Evolutionary conservation across 352 stramenopile genomes (phyloP).

Genomic region (Phytophthora pini): DNA sequence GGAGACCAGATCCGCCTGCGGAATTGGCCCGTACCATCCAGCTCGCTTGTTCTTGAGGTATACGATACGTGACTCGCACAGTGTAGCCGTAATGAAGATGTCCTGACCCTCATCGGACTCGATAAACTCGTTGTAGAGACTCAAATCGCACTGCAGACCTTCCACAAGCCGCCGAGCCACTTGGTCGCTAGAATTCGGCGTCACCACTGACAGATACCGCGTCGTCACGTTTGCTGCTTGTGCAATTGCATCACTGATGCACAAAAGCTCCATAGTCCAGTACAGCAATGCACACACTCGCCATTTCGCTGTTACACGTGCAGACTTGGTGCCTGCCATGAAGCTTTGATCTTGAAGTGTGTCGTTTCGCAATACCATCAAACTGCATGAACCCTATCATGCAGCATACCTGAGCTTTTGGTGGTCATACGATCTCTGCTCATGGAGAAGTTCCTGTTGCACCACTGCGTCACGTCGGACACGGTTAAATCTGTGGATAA

Average conservation of each 20-base stretch:
- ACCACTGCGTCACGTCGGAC: conserved; percentile 73
- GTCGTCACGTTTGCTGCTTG: conserved; percentile 19
- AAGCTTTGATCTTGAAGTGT: conserved; percentile 9
- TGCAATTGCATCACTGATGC: neutral
- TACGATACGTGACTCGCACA: conserved; percentile 81
- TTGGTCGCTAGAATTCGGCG: conserved; percentile 10
- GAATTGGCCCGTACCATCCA: conserved; percentile 63
- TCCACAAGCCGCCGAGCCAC: conserved; percentile 36
- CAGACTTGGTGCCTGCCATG: conserved; percentile 3
- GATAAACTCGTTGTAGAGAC: conserved; percentile 61
- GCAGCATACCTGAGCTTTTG: conserved; percentile 11
- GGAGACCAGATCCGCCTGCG: conserved; percentile 70
- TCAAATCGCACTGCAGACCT: conserved; percentile 51
- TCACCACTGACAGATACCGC: conserved; percentile 3
- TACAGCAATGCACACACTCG: neutral
- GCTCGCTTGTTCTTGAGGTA: conserved; percentile 68
- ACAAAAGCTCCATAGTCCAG: neutral
- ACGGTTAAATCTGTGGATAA: conserved; percentile 14
- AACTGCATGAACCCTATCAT: conserved; percentile 14
- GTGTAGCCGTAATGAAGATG: conserved; percentile 74
- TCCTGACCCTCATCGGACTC: conserved; percentile 64
- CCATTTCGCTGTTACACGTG: neutral
- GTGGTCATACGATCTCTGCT: conserved; percentile 12
- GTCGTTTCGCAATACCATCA: conserved; percentile 26
- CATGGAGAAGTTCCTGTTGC: conserved; percentile 74